These are phyloP conservation scores for Macrolepiota fuliginosa DNA, from an alignment of 768 basidiomycete species.

Conservation along the genomic window DNA sequence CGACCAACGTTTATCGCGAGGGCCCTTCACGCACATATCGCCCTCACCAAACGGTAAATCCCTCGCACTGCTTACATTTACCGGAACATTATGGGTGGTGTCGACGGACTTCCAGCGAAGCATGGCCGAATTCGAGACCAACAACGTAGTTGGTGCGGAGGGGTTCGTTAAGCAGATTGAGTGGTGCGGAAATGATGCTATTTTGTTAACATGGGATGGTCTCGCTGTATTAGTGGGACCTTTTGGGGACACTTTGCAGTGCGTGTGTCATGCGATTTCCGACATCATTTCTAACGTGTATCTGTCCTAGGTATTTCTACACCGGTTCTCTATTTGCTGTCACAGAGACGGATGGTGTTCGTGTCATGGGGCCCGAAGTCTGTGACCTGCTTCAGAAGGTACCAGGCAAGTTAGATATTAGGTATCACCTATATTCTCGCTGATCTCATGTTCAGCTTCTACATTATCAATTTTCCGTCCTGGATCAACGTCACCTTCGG, in stretches of 20 bases:
- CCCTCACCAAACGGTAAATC: constrained; percentile 95
- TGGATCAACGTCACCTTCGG: constrained; percentile 88
- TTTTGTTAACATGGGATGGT: constrained; percentile 80
- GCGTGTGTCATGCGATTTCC: constrained; percentile 25
- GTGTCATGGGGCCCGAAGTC: constrained; percentile 75
- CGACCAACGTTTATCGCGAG: constrained; percentile 85
- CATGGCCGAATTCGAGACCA: constrained; percentile 84
- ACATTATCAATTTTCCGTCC: constrained; percentile 85
- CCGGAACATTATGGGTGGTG: constrained; percentile 86
- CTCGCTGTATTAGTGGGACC: constrained; percentile 88
- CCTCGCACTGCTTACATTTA: constrained; percentile 75
- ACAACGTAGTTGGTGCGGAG: constrained; percentile 47
- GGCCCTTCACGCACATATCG: constrained; percentile 84
- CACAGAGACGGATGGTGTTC: constrained; percentile 87
- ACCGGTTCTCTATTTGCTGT: constrained; percentile 71
- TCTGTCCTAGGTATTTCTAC: constrained; percentile 67
- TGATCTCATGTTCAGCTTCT: constrained; percentile 47
- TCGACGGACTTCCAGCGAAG: constrained; percentile 89
- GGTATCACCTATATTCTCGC: background rate
- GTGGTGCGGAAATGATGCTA: constrained; percentile 97
- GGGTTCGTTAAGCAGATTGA: constrained; percentile 70
- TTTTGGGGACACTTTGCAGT: constrained; percentile 84
- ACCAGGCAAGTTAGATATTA: constrained; percentile 49
- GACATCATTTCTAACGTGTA: background rate
- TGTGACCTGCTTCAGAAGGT: constrained; percentile 95